Evolutionary conservation across 2,329 filamentous ascomycete genomes (phyloP), one percentile per base, ranked within the genome.

Genomic region (Paracorniculantispora psalliotae): DNA sequence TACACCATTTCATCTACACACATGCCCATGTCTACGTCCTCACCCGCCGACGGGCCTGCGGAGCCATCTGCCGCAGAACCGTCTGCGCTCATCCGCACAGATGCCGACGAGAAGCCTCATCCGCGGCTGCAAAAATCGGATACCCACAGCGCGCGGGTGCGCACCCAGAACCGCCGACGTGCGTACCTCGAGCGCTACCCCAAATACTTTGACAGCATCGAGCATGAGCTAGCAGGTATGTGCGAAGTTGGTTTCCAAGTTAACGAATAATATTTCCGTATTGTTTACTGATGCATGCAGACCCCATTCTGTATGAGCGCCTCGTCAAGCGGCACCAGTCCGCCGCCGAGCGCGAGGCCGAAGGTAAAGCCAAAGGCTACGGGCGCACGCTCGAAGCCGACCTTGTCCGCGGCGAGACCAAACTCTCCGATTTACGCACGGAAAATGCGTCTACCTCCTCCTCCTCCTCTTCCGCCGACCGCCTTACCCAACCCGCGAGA

Each of bases 301-400:
- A 94, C 73, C 91, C 91, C 1, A 76, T 93, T 9, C 81, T 96
- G 33, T 96, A 96, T 77, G 90, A 96, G 71, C 82, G 84, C 56
- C 80, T 96, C 25, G 83, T 96, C 61, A 85, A 90, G 55, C 85
- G 84, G 54, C 92, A 92, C 70, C 90, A 92, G 64, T 87, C 86
- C 1, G 75, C 86, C 2, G 77, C 80, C 4, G 91, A 96, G 73
- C 84, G 90, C 56, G 85, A 91, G 69, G 81, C 81, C 7, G 90
- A 93, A 65, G 88, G 87, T 9, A 84, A 84, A 46, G 75, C 78
- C 9, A 91, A 91, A 69, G 91, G 91, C 12, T 94, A 91, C 71
- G 89, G 88, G 1, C 88, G 89, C 25, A 81, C 89, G 13, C 81
- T 96, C 5, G 89, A 96, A 69, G 86, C 90, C 1, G 90, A 92